Evolutionary conservation across 176 grass and related monocot genomes (phyloP), one percentile per base, ranked within the genome.

Genomic region (Stipa capillata): DNA sequence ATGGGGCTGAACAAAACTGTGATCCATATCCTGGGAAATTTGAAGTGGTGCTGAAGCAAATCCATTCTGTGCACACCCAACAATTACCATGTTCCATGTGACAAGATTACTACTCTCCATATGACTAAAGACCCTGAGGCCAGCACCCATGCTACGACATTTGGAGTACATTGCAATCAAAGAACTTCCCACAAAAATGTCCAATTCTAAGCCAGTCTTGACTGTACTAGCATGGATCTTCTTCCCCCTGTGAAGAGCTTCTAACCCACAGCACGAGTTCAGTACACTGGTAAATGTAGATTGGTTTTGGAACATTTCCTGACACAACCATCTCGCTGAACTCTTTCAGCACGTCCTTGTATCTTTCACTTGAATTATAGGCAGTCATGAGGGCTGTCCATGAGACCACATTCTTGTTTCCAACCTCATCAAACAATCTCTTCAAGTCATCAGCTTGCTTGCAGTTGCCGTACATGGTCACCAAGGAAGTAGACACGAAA

Each of bases 51-150:
- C 31, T 45, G 77, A 74, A 52, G 56, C 64, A 82, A 67, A 74
- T 11, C 89, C 65, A 88, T 91, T 88, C 70, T 85, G 85, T 65
- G 85, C 82, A 73, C 85, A 85, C 18, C 89, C 81, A 85, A 85
- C 32, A 42, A 91, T 85, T 42, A 87, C 61, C 17, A 81, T 82
- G 64, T 88, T 91, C 85, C 89, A 91, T 28, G 85, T 82, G 2
- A 91, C 85, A 43, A 91, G 51, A 55, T 91, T 88, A 53, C 71
- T 86, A 28, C 55, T 81, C 27, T 39, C 21, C 76, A 91, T 88
- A 61, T 21, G 39, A 69, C 78, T 64, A 47, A 91, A 88, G 63
- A 88, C 54, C 21, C 56, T 79, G 39, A 88, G 65, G 42, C 81
- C 34, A 36, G 34, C 71, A 78, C 85, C 72, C 65, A 91, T 85